These are phyloP conservation scores for Epicoccum sorghinum DNA, from an alignment of 2,329 filamentous ascomycete genomes.

Conservation along the genomic window DNA sequence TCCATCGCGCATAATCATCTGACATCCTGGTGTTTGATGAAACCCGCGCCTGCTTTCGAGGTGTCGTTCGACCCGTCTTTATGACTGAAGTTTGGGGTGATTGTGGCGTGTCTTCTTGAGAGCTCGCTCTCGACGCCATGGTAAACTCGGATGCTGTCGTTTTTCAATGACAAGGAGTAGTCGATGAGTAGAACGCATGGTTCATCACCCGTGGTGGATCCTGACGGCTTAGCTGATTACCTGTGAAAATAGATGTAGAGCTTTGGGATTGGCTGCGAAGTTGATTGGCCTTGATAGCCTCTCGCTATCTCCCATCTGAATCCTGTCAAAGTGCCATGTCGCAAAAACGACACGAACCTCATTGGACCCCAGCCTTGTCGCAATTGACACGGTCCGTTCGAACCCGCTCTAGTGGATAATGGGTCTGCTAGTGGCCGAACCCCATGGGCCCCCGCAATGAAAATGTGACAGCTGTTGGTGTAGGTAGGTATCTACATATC, in stretches of 20 bases:
- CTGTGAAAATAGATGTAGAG: too few species aligned
- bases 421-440: conserved; percentile 4
- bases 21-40: conserved; percentile 2
- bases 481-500: neutral
- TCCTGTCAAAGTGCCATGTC: neutral
- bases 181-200: too few species aligned
- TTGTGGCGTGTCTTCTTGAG: neutral
- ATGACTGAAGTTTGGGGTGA: neutral
- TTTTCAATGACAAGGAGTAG: too few species aligned
- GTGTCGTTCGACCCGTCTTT: conserved; percentile 6
- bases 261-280: too few species aligned
- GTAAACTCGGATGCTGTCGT: too few species aligned
- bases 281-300: neutral
- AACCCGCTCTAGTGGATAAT: conserved; percentile 13
- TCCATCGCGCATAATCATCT: conserved; percentile 15
- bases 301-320: neutral
- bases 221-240: too few species aligned
- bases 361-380: conserved; percentile 10
- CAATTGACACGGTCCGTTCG: conserved; percentile 4
- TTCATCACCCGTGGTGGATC: too few species aligned
- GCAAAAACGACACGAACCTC: neutral
- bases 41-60: conserved; percentile 1
- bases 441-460: conserved; percentile 13
- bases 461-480: neutral
- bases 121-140: neutral